Base-by-base conservation (phyloP, 108 stramenopile genomes). In the Stephanodiscus minutulus region DNA sequence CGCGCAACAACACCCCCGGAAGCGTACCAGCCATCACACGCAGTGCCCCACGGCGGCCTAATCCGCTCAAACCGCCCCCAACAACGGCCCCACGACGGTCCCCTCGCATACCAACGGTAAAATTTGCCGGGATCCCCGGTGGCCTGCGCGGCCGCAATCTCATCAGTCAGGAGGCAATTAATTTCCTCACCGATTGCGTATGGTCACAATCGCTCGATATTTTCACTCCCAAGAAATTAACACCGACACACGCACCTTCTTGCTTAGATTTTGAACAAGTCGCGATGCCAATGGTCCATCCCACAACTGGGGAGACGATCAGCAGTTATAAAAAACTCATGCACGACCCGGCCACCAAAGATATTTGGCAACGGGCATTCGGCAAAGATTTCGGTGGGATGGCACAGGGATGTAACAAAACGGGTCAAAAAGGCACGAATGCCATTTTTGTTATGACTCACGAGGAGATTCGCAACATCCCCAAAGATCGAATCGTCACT, bases 391-490 rank as follows among this genome's bases (percentile, higher is more conserved):
- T 64, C 1, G 76, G 61, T 2, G 39, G 54, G 4, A 20, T 60
- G 29, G 15, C 24, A 2, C 76, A 69, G 18, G 65, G 71, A 22
- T 25, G 52, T 33, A 52, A 27, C 5, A 48, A 37, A 31, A 55
- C 48, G n/a, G 56, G 56, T 9, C 5, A 17, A 11, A 5, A 21
- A 5, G 69, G 69, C 24, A 70, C 60, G 7, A 61, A 71, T 12
- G 31, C 70, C 1, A 71, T 61, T 18, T 71, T 71, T 27, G 27
- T 71, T 39, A 48, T 52, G 49, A 61, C 28, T 9, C 61, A 48
- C 47, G 44, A 48, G 5, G 53, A 82, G 4, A 68, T 68, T 43
- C 3, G 15, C 18, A 41, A 24, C 35, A 43, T 80, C 9, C 85
- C 70, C 6, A 7, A 49, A 39, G 41, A 74, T 52, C 43, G 36